phyloP scores from a whole-genome alignment of 495 filamentous ascomycete genomes.

The Daldinia grandis region DNA sequence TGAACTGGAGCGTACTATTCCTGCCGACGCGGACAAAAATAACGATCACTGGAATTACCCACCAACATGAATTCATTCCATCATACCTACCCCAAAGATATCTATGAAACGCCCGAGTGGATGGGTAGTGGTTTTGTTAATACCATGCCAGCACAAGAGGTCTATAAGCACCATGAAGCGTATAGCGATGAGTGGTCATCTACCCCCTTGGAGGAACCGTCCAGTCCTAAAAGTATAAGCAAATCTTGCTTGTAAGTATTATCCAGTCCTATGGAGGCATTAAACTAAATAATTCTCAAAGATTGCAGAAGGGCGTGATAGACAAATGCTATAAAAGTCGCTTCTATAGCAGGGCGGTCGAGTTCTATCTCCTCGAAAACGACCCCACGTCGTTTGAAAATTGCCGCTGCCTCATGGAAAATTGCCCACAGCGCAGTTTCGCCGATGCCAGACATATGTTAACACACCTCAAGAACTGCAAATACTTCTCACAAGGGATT shows the following conservation, averaged over 20 bases:
- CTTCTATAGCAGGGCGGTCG: conserved; percentile 18
- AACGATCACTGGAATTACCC: neutral
- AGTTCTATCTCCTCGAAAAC: conserved; percentile 22
- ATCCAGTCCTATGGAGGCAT: neutral
- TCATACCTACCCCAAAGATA: neutral
- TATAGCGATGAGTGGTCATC: neutral
- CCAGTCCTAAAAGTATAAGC: neutral
- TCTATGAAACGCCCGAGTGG: neutral
- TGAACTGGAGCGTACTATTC: neutral
- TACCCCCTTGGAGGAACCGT: neutral
- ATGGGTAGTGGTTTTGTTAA: neutral
- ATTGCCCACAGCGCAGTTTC: conserved; percentile 18
- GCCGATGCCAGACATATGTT: conserved; percentile 17
- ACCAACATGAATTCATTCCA: neutral
- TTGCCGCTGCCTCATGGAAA: conserved; percentile 23
- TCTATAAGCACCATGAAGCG: neutral
- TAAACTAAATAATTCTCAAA: neutral
- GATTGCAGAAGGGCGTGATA: conserved; percentile 1
- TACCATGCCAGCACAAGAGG: neutral
- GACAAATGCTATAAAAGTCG: conserved; percentile 28
- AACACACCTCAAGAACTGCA: conserved; percentile 32
- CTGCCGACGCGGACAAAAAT: neutral
- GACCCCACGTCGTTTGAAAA: neutral
- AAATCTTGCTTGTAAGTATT: neutral
- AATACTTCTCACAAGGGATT: conserved; percentile 9